phyloP scores from a whole-genome alignment of 2,329 filamentous ascomycete genomes.

The Acarospora socialis region DNA sequence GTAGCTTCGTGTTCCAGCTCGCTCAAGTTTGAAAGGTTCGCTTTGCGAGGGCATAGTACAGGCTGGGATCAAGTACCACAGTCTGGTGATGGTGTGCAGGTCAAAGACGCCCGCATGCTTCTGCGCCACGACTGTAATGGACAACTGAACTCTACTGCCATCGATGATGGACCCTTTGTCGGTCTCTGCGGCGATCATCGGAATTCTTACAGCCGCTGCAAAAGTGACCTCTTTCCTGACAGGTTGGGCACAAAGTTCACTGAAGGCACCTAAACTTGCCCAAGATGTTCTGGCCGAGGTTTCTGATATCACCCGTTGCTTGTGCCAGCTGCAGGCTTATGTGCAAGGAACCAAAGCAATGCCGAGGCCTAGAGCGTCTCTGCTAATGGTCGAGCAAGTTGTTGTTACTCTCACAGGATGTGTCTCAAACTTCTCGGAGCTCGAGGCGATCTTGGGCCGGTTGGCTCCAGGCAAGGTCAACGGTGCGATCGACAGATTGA shows the following conservation, averaged over 20 bases:
- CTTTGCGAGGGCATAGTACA: no score
- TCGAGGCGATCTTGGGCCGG: slow-evolving; percentile 5
- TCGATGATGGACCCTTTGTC: slow-evolving; percentile 12
- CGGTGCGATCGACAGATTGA: neutral
- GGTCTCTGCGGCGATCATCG: slow-evolving; percentile 8
- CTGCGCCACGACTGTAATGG: no score
- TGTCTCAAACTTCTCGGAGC: slow-evolving; percentile 8
- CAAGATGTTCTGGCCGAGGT: slow-evolving; percentile 6
- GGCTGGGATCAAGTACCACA: no score
- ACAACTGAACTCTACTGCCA: no score
- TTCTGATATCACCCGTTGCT: slow-evolving; percentile 2
- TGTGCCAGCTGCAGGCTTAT: slow-evolving; percentile 5
- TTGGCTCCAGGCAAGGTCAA: neutral
- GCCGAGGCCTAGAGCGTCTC: neutral
- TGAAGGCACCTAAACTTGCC: slow-evolving; percentile 7
- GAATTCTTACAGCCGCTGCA: slow-evolving; percentile 7
- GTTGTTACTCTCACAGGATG: slow-evolving; percentile 4
- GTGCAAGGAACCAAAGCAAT: neutral
- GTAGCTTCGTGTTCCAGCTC: no score
- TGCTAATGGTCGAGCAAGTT: slow-evolving; percentile 10
- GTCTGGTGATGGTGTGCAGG: no score
- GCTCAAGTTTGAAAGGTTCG: no score
- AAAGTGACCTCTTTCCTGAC: slow-evolving; percentile 6
- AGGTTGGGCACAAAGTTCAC: slow-evolving; percentile 3
- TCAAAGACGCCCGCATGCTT: no score